Conservation (phyloP, 2,329 filamentous ascomycete genomes). For the Cordyceps farinosa region DNA sequence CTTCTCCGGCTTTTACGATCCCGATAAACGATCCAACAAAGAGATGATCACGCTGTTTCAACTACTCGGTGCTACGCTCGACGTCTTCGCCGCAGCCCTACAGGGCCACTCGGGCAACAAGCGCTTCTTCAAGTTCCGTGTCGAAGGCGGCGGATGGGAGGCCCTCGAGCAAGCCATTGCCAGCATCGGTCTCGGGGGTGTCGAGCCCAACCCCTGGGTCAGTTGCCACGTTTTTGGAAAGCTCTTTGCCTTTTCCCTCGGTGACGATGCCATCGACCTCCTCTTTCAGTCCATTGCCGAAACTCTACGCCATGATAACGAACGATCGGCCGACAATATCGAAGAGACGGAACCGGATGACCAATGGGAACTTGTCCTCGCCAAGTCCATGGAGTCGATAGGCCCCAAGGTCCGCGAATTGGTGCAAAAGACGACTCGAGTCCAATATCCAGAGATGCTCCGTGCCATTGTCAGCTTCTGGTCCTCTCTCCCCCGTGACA, state of each 20-base stretch:
- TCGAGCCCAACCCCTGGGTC: constrained; percentile 64
- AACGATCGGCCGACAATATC: constrained; percentile 24
- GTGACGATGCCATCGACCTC: constrained; percentile 69
- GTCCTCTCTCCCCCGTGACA: constrained; percentile 55
- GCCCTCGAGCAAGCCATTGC: constrained; percentile 69
- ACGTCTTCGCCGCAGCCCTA: constrained; percentile 71
- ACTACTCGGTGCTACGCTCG: constrained; percentile 67
- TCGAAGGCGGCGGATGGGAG: constrained; percentile 75
- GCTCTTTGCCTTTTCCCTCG: constrained; percentile 74
- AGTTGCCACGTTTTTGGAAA: constrained; percentile 75
- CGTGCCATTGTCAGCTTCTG: constrained; percentile 61
- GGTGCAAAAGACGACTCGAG: constrained; percentile 47
- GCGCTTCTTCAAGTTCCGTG: constrained; percentile 75
- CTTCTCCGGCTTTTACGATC: constrained; percentile 73
- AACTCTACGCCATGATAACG: constrained; percentile 31
- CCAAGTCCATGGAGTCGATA: constrained; percentile 36
- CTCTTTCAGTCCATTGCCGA: constrained; percentile 57
- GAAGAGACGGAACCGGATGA: constrained; percentile 35
- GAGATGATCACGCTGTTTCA: constrained; percentile 65
- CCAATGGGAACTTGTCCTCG: constrained; percentile 38
- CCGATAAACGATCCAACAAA: constrained; percentile 54
- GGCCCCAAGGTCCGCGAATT: constrained; percentile 44
- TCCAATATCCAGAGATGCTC: constrained; percentile 62
- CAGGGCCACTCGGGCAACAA: constrained; percentile 80
- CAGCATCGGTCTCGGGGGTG: constrained; percentile 61